Conservation (phyloP, 1,139 yeast genomes). For the Hyphopichia fennica region DNA sequence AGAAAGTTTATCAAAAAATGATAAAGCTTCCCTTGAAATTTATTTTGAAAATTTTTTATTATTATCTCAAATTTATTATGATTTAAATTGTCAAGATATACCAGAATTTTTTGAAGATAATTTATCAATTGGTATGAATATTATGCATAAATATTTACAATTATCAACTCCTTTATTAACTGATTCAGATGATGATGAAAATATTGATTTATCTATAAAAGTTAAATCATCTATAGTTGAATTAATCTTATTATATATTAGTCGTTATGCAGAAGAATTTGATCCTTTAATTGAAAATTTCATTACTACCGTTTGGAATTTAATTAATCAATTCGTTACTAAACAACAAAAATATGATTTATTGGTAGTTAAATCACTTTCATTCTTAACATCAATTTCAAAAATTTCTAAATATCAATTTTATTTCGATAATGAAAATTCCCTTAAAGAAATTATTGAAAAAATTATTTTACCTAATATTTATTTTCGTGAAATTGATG, state of each 20-base stretch:
- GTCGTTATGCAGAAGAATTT: constrained; percentile 90
- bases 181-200: constrained; percentile 67
- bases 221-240: constrained; percentile 86
- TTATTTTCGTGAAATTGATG: constrained; percentile 79
- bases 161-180: constrained; percentile 56
- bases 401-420: constrained; percentile 60
- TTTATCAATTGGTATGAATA: constrained; percentile 70
- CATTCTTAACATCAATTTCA: constrained; percentile 81
- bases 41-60: constrained; percentile 72
- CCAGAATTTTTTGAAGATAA: constrained; percentile 98
- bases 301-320: constrained; percentile 79
- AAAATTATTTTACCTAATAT: constrained; percentile 88
- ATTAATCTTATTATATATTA: constrained; percentile 78
- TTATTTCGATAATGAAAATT: constrained; percentile 64
- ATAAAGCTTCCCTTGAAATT: constrained; percentile 47
- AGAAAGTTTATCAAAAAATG: constrained; percentile 31
- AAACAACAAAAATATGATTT: constrained; percentile 79
- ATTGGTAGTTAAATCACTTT: constrained; percentile 75
- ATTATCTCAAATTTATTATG: constrained; percentile 80
- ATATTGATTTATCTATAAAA: constrained; percentile 67
- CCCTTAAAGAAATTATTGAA: constrained; percentile 75
- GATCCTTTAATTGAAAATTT: constrained; percentile 73
- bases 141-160: constrained; percentile 76
- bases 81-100: constrained; percentile 94
- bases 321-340: constrained; percentile 63